phyloP scores from a whole-genome alignment of 2,329 filamentous ascomycete genomes.

The Pseudogymnoascus destructans region DNA sequence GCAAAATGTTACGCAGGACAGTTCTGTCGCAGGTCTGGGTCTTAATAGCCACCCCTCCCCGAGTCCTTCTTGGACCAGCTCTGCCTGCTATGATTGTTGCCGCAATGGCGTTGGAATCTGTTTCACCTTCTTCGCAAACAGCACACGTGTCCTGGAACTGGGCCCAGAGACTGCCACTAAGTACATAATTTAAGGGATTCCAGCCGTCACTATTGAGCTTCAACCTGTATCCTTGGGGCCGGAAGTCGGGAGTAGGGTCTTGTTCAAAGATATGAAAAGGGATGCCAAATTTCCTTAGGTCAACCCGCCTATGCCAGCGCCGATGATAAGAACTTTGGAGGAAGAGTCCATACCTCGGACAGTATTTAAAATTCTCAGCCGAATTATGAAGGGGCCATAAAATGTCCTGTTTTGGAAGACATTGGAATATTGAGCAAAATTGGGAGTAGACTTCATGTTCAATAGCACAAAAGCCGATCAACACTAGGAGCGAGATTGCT shows the following conservation, averaged over 20 bases:
- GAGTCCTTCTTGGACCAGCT: background rate
- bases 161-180: conserved; percentile 14
- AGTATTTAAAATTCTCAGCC: background rate
- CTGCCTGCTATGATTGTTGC: background rate
- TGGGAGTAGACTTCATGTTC: background rate
- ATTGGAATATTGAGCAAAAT: background rate
- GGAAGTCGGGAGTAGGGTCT: conserved; percentile 22
- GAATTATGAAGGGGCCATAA: too few relatives aligned
- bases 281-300: conserved; percentile 23
- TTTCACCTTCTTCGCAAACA: conserved; percentile 10
- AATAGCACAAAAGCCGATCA: background rate
- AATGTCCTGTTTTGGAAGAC: background rate
- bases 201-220: conserved; percentile 22
- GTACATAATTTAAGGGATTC: conserved; percentile 13
- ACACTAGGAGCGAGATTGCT: background rate
- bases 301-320: conserved; percentile 27
- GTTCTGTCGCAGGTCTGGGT: conserved; percentile 22
- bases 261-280: conserved; percentile 29
- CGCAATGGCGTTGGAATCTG: conserved; percentile 14
- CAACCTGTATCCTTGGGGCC: conserved; percentile 29
- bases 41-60: conserved; percentile 10
- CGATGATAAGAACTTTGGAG: conserved; percentile 26
- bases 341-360: background rate
- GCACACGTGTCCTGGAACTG: conserved; percentile 18
- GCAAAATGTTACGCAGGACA: conserved; percentile 26